Conservation (phyloP, 495 filamentous ascomycete genomes). For the Hypoxylon lienhwacheense region DNA sequence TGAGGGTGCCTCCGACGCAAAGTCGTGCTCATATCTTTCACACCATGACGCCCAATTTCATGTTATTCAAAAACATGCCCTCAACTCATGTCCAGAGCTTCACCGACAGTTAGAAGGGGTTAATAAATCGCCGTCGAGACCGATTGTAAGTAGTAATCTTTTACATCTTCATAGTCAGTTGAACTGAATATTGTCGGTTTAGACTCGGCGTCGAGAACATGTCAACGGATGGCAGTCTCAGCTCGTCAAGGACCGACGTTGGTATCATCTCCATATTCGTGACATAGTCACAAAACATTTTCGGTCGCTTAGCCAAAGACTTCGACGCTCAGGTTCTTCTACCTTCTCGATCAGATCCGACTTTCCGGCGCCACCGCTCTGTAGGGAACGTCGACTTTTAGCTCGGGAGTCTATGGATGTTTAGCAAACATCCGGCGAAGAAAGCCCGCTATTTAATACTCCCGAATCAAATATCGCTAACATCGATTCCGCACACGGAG, state of each 20-base stretch:
- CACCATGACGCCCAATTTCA: conserved; percentile 15
- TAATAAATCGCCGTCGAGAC: conserved; percentile 4
- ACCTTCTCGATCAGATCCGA: conserved; percentile 32
- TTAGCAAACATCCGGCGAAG: conserved; percentile 35
- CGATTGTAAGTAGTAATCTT: conserved; percentile 11
- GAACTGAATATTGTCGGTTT: too few relatives aligned
- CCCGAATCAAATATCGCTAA: conserved; percentile 27
- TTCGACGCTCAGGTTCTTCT: conserved; percentile 31
- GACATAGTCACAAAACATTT: conserved; percentile 41
- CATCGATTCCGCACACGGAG: background rate
- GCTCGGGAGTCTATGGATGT: conserved; percentile 35
- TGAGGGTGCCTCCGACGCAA: conserved; percentile 1
- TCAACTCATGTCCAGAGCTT: conserved; percentile 36
- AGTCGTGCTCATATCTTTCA: conserved; percentile 15
- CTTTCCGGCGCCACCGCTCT: conserved; percentile 23
- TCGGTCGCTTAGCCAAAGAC: conserved; percentile 30
- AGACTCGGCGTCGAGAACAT: conserved; percentile 6
- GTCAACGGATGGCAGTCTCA: conserved; percentile 14
- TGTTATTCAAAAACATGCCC: conserved; percentile 4
- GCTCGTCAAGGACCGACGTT: conserved; percentile 17
- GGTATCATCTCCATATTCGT: conserved; percentile 22
- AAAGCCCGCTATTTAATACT: conserved; percentile 37
- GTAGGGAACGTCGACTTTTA: conserved; percentile 32
- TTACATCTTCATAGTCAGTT: too few relatives aligned
- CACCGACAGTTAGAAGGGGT: conserved; percentile 19